A percentile compares a stretch with the other conserved stretches of the same genome.
Conservation (phyloP, 768 basidiomycete genomes). For the Naganishia vishniacii region DNA sequence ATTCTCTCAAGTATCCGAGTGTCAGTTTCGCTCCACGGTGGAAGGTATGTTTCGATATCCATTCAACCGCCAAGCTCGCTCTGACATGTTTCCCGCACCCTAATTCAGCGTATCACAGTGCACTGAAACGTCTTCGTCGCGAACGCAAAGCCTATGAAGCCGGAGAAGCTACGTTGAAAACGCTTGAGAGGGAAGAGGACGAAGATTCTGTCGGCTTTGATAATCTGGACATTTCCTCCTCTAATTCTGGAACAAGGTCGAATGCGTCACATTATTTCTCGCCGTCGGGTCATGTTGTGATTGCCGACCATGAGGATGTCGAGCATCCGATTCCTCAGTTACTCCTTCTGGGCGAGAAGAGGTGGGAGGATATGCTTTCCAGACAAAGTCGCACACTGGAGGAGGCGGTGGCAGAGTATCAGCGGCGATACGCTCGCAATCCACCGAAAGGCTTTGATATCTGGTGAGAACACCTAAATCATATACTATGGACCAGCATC, state of each 20-base stretch:
- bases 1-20: not conserved
- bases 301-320: constrained; percentile 23
- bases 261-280: constrained; percentile 33
- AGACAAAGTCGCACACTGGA: constrained; percentile 46
- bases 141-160: constrained; percentile 7
- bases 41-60: not conserved
- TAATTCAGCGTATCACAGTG: constrained; percentile 37
- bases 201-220: not conserved
- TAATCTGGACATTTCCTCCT: constrained; percentile 7
- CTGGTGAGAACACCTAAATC: constrained; percentile 38
- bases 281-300: constrained; percentile 42
- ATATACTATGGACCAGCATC: not conserved
- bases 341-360: constrained; percentile 43
- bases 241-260: not conserved
- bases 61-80: not conserved
- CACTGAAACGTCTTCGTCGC: constrained; percentile 35
- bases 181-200: not conserved
- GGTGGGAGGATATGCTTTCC: constrained; percentile 46
- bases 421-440: constrained; percentile 44
- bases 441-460: constrained; percentile 51
- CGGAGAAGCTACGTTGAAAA: constrained; percentile 1
- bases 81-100: not conserved
- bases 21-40: constrained; percentile 10
- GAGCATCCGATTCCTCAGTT: constrained; percentile 49
- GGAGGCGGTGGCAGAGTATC: constrained; percentile 49